These are phyloP conservation scores for Fusarium bactridioides DNA, from an alignment of 2,329 filamentous ascomycete species.

Conservation along the genomic window DNA sequence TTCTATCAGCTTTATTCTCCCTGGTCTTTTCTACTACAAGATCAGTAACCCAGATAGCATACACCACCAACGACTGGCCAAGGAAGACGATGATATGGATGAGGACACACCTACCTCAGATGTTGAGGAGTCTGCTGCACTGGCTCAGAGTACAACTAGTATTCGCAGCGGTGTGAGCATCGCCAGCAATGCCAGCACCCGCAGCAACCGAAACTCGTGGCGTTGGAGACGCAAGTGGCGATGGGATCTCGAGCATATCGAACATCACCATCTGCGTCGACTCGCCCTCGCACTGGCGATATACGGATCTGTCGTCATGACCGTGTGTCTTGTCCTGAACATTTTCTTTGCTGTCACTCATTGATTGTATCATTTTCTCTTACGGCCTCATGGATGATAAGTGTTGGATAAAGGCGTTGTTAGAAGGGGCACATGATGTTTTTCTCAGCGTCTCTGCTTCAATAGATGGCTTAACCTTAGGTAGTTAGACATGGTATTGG, in stretches of 20 bases:
- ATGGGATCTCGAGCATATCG: conserved; percentile 70
- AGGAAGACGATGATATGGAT: conserved; percentile 86
- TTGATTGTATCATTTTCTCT: conserved; percentile 17
- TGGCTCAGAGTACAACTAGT: conserved; percentile 57
- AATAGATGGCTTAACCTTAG: conserved; percentile 20
- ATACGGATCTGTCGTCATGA: conserved; percentile 90
- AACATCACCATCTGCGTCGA: conserved; percentile 71
- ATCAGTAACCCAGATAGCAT: conserved; percentile 89
- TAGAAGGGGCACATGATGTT: conserved; percentile 33
- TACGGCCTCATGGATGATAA: conserved; percentile 32
- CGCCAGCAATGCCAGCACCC: conserved; percentile 43
- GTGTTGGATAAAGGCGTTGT: conserved; percentile 33
- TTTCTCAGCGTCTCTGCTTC: conserved; percentile 32
- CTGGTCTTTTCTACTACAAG: conserved; percentile 97
- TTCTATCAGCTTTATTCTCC: conserved; percentile 95
- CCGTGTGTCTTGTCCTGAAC: conserved; percentile 86
- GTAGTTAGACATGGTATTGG: conserved; percentile 38
- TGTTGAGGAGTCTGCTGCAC: conserved; percentile 55
- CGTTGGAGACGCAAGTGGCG: conserved; percentile 65
- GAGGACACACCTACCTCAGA: conserved; percentile 62
- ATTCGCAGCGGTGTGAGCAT: conserved; percentile 52
- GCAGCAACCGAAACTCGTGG: conserved; percentile 46
- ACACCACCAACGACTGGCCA: conserved; percentile 85
- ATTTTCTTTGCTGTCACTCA: conserved; percentile 76
- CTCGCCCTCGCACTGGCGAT: conserved; percentile 78